Base-by-base conservation (phyloP, 1,284 basidiomycete species). In the Paramarasmius palmivorus region DNA sequence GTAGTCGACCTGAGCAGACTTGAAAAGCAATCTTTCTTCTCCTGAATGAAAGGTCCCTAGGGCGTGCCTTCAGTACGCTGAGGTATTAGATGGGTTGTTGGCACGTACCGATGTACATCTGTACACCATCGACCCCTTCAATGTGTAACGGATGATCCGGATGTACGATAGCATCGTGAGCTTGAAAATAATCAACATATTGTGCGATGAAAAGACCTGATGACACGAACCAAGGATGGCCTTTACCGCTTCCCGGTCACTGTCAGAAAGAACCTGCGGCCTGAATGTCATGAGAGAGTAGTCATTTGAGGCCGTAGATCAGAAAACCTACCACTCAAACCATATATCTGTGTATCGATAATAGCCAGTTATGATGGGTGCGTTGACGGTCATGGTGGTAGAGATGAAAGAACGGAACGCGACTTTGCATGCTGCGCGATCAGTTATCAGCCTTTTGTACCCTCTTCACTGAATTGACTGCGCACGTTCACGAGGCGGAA, bases 1-100 rank as follows among this genome's bases (percentile, higher is more conserved):
- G 66, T 93, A 95, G 66, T 93, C 88, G 55, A 95, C 75, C 71
- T 95, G 93, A 6, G 81, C 82, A 10, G 89, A 89, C 7, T 89
- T 88, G 65, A 93, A 90, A 50, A 92, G 73, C 12, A 94, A 77
- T 12, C 88, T 81, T 2, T 82, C 78, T 68, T 88, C 81, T 61
- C 88, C 86, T 53, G 78, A 82, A 47, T 75, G 71, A 51, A 90
- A 77, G 0, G 81, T 88, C 3, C 82, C 86, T 77, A 47, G 9
- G 45, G 35, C 35, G 26, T 17, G 29, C 1, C 20, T 45, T 49
- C 22, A 47, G 25, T 7, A 26, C 8, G 15, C 25, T 22, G 26
- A 40, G 37, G 20, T n/a, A 20, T 17, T 25, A 19, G 10, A 42
- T 23, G 37, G 22, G 9, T 5, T 3, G 36, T 32, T 46, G 34